Base-by-base conservation (phyloP, 768 basidiomycete species). In the Russula compacta region DNA sequence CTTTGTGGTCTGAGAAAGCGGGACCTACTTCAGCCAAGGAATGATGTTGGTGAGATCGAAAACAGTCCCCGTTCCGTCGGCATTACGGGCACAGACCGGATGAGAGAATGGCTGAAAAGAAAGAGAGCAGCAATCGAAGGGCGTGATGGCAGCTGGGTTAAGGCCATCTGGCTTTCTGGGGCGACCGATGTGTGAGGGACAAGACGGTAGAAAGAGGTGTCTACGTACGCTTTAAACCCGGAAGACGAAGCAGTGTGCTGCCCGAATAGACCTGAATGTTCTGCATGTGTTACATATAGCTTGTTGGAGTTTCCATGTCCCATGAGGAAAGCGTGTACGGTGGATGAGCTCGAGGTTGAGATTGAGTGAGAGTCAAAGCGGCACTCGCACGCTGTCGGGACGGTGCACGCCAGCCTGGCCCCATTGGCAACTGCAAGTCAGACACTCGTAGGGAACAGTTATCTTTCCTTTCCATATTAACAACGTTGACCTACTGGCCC, bases 41-140 rank as follows among this genome's bases (percentile, higher is more conserved):
- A 97, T 87, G 68, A 95, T 95, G 71, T 92, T 95, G 54, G 93
- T 80, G 44, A 97, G 75, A 66, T 95, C 94, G 70, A 92, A 95
- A 8, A 95, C 93, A 60, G 71, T 69, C 39, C 92, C 87, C 6
- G 85, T 88, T 57, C 90, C 85, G 69, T 95, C 90, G 17, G 79
- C 71, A 67, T 94, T 93, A 36, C 88, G 80, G 2, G 90, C 87
- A 68, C 88, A 90, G 12, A 97, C 94, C 1, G 95, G 95, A 67
- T 93, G 86, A 32, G 78, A 77, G 70, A 95, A 97, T 6, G 87
- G 90, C 68, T 95, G 92, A 64, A 93, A 89, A 9, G 92, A 92
- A 38, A 97, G 81, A 0, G 92, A 85, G 66, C 95, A 98, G 64
- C 87, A 95, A 74, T 97, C 94, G 69, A 91, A 93, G 33, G 91